Evolutionary conservation across 352 stramenopile species (phyloP).

Genomic region (Globisporangium barbulae): DNA sequence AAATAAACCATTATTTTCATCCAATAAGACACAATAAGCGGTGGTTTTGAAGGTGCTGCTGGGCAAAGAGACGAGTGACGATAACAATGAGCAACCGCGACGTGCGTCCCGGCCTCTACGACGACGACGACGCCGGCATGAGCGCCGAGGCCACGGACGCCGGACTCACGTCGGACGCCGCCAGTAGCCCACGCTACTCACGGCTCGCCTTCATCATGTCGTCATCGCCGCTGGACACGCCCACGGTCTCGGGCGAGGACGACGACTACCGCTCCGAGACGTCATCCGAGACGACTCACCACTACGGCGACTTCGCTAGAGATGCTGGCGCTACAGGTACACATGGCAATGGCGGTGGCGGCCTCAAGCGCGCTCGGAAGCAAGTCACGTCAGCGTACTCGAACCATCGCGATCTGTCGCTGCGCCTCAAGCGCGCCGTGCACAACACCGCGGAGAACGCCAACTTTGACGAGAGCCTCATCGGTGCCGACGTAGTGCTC

Average conservation of each 20-base stretch:
- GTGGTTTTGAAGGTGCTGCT: not conserved
- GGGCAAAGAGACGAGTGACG: not conserved
- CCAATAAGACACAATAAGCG: not conserved
- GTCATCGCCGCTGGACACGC: conserved; percentile 52
- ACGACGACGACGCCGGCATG: not conserved
- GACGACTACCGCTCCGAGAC: conserved; percentile 80
- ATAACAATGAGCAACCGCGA: conserved; percentile 3
- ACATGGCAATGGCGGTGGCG: not conserved
- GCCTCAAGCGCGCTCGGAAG: conserved; percentile 22
- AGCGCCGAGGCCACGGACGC: not conserved
- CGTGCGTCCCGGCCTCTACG: not conserved
- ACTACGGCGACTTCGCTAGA: conserved; percentile 13
- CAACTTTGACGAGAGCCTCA: conserved; percentile 53
- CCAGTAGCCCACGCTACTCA: not conserved
- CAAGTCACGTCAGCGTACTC: conserved; percentile 44
- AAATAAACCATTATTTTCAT: not conserved
- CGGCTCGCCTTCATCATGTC: conserved; percentile 2
- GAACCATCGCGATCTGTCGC: conserved; percentile 62
- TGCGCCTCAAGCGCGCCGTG: conserved; percentile 53
- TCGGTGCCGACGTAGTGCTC: conserved; percentile 72
- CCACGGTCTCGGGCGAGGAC: conserved; percentile 58
- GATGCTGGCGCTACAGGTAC: not conserved
- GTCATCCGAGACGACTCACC: conserved; percentile 52
- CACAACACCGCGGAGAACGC: conserved; percentile 20
- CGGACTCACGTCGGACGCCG: not conserved